A percentile compares a stretch with the other conserved stretches of the same genome.
phyloP scores from a whole-genome alignment of 371 early-diverging fungal genomes.

The Umbelopsis sp. region DNA sequence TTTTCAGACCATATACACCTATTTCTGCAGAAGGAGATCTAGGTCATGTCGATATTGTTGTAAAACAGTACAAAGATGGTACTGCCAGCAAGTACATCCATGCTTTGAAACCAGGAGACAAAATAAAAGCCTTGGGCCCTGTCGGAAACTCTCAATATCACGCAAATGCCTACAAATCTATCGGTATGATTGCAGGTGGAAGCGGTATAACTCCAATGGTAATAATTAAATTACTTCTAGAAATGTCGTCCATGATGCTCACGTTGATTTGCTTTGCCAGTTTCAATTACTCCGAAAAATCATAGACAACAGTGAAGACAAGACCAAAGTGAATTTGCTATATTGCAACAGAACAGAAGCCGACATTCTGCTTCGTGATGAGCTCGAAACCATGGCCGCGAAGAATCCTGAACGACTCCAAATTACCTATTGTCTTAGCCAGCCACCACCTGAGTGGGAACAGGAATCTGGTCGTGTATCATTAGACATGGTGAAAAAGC shows the following conservation, averaged over 20 bases:
- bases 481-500: constrained; percentile 65
- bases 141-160: constrained; percentile 77
- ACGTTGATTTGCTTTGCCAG: neutral
- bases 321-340: constrained; percentile 71
- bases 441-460: constrained; percentile 73
- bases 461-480: constrained; percentile 79
- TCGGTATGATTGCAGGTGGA: constrained; percentile 88
- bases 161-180: constrained; percentile 64
- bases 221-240: neutral
- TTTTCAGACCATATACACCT: constrained; percentile 84
- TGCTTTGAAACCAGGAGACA: constrained; percentile 67
- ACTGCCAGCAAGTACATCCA: constrained; percentile 68
- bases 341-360: constrained; percentile 83
- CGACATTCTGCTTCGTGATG: constrained; percentile 77
- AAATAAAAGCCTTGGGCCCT: constrained; percentile 74
- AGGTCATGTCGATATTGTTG: constrained; percentile 76
- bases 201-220: constrained; percentile 87
- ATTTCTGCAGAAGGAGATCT: constrained; percentile 58
- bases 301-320: constrained; percentile 73
- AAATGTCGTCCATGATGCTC: too few relatives aligned
- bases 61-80: constrained; percentile 68
- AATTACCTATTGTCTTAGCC: constrained; percentile 78
- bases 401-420: constrained; percentile 73
- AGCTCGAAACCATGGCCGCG: constrained; percentile 68
- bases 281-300: constrained; percentile 65